phyloP scores from a whole-genome alignment of 2,329 filamentous ascomycete genomes.

The Diaporthe ilicicola region DNA sequence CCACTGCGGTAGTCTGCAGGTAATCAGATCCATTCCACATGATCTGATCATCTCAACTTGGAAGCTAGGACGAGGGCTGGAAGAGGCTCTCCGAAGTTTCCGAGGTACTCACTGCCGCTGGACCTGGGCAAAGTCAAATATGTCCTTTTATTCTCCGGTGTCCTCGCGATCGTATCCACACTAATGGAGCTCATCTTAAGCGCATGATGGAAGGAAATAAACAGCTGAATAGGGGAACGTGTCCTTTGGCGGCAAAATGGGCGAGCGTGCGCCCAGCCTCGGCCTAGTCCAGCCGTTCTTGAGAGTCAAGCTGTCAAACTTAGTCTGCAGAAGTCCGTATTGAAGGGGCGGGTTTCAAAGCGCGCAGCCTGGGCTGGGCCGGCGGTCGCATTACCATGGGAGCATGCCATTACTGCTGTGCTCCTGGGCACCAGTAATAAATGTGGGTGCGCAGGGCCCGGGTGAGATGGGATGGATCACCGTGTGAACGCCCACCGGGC shows the following conservation, averaged over 20 bases:
- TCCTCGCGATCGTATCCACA: not conserved
- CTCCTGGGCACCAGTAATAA: not conserved
- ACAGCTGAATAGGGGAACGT: not conserved
- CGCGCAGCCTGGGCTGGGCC: not conserved
- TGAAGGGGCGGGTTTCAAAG: not conserved
- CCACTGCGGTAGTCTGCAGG: conserved; percentile 1
- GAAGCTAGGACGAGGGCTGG: conserved; percentile 6
- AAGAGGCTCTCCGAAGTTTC: conserved; percentile 21
- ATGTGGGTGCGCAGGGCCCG: conserved; percentile 3
- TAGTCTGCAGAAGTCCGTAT: conserved; percentile 4
- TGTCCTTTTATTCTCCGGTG: not conserved
- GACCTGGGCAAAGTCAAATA: not conserved
- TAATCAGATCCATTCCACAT: conserved; percentile 15
- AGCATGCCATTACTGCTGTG: conserved; percentile 5
- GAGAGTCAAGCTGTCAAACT: conserved; percentile 10
- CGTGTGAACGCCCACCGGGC: not conserved
- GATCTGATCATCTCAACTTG: conserved; percentile 15
- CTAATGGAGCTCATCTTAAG: not conserved
- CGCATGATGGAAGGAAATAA: conserved; percentile 15
- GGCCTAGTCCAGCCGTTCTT: not conserved
- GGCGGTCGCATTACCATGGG: conserved; percentile 7
- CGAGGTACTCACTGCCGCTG: conserved; percentile 1
- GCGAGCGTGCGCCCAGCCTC: conserved; percentile 3
- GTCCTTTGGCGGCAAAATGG: not conserved
- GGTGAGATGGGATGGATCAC: not conserved